Evolutionary conservation across 2,329 filamentous ascomycete species (phyloP).

Genomic region (Thelonectria olida): DNA sequence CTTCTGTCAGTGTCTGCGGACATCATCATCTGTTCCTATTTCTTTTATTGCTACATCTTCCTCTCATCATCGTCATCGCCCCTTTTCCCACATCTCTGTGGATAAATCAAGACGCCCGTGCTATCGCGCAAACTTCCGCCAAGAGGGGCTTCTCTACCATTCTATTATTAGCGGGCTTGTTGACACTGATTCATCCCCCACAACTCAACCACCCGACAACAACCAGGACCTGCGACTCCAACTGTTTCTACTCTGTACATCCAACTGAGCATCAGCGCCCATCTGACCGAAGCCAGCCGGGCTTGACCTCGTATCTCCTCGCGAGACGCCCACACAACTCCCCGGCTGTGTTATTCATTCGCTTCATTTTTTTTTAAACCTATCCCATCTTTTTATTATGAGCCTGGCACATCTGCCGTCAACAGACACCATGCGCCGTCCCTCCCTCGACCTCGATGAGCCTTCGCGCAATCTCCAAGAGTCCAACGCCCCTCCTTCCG

Average conservation of each 20-base stretch:
- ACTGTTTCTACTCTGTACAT: constrained; percentile 9
- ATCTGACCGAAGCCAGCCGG: constrained; percentile 17
- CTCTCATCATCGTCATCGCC: neutral
- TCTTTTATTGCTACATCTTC: too few relatives aligned
- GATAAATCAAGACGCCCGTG: neutral
- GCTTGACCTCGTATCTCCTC: constrained; percentile 14
- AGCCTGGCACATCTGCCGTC: constrained; percentile 31
- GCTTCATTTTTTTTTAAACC: constrained; percentile 8
- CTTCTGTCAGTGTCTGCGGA: too few relatives aligned
- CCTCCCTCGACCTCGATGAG: constrained; percentile 53
- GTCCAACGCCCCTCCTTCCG: constrained; percentile 40
- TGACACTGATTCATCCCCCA: constrained; percentile 19
- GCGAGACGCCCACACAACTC: constrained; percentile 10
- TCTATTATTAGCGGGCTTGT: constrained; percentile 12
- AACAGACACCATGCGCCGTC: constrained; percentile 52
- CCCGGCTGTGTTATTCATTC: constrained; percentile 12
- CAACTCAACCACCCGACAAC: constrained; percentile 6
- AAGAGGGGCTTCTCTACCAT: constrained; percentile 6
- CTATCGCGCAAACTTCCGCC: neutral
- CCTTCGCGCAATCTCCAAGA: constrained; percentile 53
- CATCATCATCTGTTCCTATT: too few relatives aligned
- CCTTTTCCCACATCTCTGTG: neutral
- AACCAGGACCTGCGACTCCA: constrained; percentile 5
- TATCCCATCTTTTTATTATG: neutral
- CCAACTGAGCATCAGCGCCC: constrained; percentile 2